Evolutionary conservation across 2,329 filamentous ascomycete genomes (phyloP).

Genomic region (Colletotrichum shisoi): DNA sequence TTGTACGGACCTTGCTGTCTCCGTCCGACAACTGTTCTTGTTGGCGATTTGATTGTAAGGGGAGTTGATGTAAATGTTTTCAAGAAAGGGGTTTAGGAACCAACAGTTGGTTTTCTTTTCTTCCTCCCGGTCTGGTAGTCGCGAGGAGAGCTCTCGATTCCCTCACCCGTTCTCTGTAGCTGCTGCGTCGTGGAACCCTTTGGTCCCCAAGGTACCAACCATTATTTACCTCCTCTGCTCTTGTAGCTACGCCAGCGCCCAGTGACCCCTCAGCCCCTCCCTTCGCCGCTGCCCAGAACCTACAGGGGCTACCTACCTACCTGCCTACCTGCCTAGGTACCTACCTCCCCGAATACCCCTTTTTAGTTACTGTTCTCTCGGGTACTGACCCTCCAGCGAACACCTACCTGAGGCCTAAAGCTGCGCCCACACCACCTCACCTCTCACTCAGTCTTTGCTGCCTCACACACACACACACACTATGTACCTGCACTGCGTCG

Average conservation of each 20-base stretch:
- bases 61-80: constrained; percentile 5
- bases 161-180: too few species aligned
- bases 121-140: background rate
- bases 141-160: background rate
- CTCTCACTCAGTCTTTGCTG: constrained; percentile 25
- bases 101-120: background rate
- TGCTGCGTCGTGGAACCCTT: background rate
- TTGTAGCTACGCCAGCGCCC: background rate
- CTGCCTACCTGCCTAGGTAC: background rate
- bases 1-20: background rate
- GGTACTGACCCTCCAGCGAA: constrained; percentile 20
- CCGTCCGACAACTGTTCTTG: constrained; percentile 1
- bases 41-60: constrained; percentile 3
- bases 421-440: constrained; percentile 33
- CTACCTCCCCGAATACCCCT: background rate
- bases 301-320: background rate
- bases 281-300: background rate
- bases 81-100: background rate
- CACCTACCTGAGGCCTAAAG: constrained; percentile 20
- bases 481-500: constrained; percentile 14
- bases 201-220: background rate
- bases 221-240: background rate
- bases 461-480: constrained; percentile 18
- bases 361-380: constrained; percentile 14
- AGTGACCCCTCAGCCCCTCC: constrained; percentile 1